Evolutionary conservation across 768 basidiomycete species (phyloP), one percentile per base, ranked within the genome.

Genomic region (Rubroboletus pulcherrimus): DNA sequence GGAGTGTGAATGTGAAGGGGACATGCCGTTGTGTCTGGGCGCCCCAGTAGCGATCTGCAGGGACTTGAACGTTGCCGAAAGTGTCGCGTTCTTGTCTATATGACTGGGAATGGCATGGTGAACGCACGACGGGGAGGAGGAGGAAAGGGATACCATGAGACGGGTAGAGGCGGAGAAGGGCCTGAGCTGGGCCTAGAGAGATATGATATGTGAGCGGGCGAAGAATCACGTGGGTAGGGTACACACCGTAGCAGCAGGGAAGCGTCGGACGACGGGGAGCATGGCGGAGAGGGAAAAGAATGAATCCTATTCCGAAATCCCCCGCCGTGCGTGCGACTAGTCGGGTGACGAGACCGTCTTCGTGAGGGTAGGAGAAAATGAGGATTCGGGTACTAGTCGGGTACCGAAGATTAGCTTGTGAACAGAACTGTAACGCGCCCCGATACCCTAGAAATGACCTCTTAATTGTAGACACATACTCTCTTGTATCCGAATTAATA

Each of bases 1-100:
- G 6, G 24, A 30, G 17, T 35, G 33, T 4, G 14, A 7, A 4
- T 7, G 10, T 15, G 41, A 8, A 7, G 37, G 4, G 30, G 8
- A 67, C 75, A 24, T 63, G 89, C 91, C 97, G 81, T 69, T 98
- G 96, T 14, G 97, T 99, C 74, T 98, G 97, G 17, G 95, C 95
- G 56, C 97, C 97, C 93, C 95, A 99, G 75, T 98, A 98, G 55
- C 87, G 83, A 56, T 90, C 86, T 15, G 81, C 82, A 26, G 90
- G 89, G 26, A 99, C 97, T 63, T 89, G 81, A 39, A 99, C 83
- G 57, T 94, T 91, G 34, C 97, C 97, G 70, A 99, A 98, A 3
- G 97, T 98, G 72, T 98, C 97, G 61, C 78, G 86, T 74, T 99
- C 96, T 24, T 79, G 76, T 55, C 95, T 89, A 71, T 81, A 87